phyloP scores from a whole-genome alignment of 2,329 filamentous ascomycete species.

The Aspergillus sp. region DNA sequence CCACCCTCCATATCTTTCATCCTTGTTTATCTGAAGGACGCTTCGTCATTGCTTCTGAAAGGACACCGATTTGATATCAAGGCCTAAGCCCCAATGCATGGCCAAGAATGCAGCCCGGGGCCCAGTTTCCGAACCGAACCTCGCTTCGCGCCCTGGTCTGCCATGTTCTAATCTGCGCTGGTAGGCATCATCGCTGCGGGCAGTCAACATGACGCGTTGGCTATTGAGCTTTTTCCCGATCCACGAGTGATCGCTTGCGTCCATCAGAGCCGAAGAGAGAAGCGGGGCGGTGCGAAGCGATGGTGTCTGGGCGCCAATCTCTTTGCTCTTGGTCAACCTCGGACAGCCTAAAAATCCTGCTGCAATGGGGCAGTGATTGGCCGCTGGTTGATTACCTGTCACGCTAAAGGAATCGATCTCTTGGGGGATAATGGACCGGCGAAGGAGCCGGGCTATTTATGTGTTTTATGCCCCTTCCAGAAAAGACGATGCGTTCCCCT shows the following conservation, averaged over 20 bases:
- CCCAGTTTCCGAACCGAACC: no score
- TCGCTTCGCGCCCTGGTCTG: no score
- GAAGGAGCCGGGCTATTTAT: neutral
- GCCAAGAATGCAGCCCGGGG: no score
- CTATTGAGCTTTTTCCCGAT: neutral
- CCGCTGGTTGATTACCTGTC: neutral
- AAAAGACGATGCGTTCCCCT: neutral
- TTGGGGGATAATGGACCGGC: neutral
- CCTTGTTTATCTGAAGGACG: no score
- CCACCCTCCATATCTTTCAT: no score
- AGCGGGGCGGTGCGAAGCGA: slow-evolving; percentile 4
- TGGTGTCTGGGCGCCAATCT: slow-evolving; percentile 8
- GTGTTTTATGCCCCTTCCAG: neutral
- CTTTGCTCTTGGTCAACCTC: neutral
- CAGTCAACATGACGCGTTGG: no score
- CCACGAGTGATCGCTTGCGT: neutral
- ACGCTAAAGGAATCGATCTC: neutral
- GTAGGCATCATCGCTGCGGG: no score
- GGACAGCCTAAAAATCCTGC: neutral
- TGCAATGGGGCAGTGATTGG: neutral
- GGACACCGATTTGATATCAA: no score
- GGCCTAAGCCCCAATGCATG: no score
- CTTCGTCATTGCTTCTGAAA: no score
- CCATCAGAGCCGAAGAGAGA: neutral
- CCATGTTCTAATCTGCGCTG: no score